Evolutionary conservation across 2,329 filamentous ascomycete species (phyloP).

Genomic region (Dendrostoma leiphaemia): DNA sequence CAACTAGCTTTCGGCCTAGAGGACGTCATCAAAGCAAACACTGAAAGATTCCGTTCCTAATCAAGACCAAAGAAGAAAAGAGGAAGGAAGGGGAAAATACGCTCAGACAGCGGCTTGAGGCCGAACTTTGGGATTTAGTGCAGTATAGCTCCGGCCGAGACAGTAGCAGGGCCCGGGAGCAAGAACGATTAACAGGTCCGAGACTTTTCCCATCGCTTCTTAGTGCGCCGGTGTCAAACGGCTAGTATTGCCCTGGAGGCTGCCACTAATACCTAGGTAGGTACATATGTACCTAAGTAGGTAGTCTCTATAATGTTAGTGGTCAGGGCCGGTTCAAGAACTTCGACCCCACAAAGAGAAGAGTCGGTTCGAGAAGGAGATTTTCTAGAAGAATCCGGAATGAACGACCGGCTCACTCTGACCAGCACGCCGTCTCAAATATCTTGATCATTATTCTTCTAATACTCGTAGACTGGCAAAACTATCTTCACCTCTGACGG

Average conservation of each 20-base stretch:
- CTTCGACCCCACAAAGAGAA: not conserved
- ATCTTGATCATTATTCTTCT: not conserved
- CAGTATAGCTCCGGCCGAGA: not conserved
- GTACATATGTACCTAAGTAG: no score
- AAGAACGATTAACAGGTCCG: not conserved
- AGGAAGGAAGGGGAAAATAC: no score
- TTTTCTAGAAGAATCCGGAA: no score
- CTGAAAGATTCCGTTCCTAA: not conserved
- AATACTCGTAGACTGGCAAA: not conserved
- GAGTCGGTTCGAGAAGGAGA: not conserved
- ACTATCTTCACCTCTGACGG: no score
- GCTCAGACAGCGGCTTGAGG: not conserved
- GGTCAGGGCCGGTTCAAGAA: not conserved
- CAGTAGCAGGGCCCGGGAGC: not conserved
- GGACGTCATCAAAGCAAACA: not conserved
- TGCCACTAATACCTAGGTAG: no score
- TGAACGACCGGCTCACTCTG: not conserved
- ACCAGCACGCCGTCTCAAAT: not conserved
- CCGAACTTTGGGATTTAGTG: not conserved
- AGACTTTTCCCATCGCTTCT: not conserved
- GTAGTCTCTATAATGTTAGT: not conserved
- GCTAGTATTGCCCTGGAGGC: no score
- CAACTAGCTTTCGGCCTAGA: not conserved
- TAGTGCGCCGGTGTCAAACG: no score
- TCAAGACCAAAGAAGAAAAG: no score